Evolutionary conservation across 257 asterid genomes (phyloP).

Genomic region (Lantana camara): DNA sequence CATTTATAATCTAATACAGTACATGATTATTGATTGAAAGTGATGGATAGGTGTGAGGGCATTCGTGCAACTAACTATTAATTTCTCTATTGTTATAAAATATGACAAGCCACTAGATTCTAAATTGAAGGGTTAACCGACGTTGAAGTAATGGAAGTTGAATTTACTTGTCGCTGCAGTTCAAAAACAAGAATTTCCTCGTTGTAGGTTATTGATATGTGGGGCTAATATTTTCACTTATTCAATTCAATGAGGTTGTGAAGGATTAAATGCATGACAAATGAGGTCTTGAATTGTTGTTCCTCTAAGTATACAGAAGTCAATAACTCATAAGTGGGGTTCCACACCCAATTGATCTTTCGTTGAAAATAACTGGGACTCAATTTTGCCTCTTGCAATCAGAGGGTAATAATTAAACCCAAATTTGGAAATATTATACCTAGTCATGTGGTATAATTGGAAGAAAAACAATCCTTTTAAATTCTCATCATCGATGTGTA

Average conservation of each 20-base stretch:
- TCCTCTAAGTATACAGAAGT: background rate
- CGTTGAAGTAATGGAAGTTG: background rate
- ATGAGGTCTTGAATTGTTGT: background rate
- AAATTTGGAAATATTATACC: background rate
- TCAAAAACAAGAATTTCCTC: background rate
- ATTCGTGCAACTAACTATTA: background rate
- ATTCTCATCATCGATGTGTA: background rate
- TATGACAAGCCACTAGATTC: background rate
- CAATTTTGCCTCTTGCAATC: background rate
- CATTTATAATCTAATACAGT: background rate
- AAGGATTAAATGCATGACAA: background rate
- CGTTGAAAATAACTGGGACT: no score
- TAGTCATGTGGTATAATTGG: background rate
- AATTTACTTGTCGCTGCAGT: background rate
- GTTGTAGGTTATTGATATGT: background rate
- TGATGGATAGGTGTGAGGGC: background rate
- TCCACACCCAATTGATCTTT: background rate
- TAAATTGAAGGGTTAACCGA: background rate
- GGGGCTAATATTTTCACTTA: background rate
- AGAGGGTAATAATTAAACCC: background rate
- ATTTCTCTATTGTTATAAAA: background rate
- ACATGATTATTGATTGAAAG: background rate
- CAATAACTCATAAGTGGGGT: background rate
- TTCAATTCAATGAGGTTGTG: background rate
- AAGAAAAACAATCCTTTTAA: background rate